phyloP scores from a whole-genome alignment of 352 stramenopile genomes.

The Blastocystis sp. region DNA sequence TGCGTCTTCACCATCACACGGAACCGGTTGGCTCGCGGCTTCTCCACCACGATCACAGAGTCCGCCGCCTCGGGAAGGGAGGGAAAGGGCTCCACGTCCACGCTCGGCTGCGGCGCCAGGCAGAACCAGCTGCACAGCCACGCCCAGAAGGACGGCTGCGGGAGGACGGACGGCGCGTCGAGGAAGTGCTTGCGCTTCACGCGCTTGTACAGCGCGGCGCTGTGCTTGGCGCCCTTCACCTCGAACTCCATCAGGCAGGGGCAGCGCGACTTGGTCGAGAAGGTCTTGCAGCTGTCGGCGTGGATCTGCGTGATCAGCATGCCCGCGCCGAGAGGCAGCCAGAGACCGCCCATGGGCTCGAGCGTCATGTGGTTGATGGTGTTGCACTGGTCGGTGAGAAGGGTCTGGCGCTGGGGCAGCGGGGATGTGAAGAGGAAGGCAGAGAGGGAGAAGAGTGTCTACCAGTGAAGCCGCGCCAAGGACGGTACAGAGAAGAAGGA shows the following conservation, averaged over 20 bases:
- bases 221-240: background rate
- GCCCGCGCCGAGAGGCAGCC: background rate
- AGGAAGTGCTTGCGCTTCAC: background rate
- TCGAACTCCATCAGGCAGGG: conserved; percentile 39
- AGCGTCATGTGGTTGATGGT: conserved; percentile 42
- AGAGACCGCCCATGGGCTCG: background rate
- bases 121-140: background rate
- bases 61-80: conserved; percentile 80
- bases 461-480: background rate
- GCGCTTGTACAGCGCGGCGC: background rate
- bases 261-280: conserved; percentile 56
- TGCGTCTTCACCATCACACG: conserved; percentile 97
- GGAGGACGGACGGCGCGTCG: background rate
- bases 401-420: background rate
- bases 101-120: background rate
- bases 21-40: conserved; percentile 90
- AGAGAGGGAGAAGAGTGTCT: conserved; percentile 59
- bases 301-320: conserved; percentile 4
- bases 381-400: conserved; percentile 23
- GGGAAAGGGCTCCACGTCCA: conserved; percentile 26
- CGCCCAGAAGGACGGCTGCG: background rate
- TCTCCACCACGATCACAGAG: conserved; percentile 91
- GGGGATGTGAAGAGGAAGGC: conserved; percentile 12
- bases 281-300: background rate
- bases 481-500: conserved; percentile 43